phyloP scores from a whole-genome alignment of 345 rosid species.

The Isatis tinctoria region DNA sequence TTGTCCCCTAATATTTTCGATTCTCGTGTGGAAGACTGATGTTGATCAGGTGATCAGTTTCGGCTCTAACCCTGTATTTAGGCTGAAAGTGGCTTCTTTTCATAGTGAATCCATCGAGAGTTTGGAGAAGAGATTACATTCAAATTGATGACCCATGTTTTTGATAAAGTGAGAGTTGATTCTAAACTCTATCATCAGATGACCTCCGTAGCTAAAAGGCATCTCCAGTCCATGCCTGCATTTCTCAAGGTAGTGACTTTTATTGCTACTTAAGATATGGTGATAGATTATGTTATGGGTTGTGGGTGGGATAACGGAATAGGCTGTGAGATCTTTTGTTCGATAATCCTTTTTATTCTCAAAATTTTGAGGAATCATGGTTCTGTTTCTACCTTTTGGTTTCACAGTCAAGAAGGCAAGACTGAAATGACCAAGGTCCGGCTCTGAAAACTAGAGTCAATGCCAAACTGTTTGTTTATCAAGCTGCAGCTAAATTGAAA shows the following conservation, averaged over 20 bases:
- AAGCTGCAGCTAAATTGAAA: constrained; percentile 63
- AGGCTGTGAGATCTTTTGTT: too few species aligned
- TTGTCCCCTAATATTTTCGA: too few species aligned
- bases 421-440: constrained; percentile 68
- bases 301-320: too few species aligned
- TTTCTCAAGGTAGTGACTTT: constrained; percentile 85
- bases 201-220: constrained; percentile 64
- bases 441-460: constrained; percentile 57
- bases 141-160: constrained; percentile 65
- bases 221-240: constrained; percentile 78
- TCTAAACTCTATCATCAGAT: constrained; percentile 69
- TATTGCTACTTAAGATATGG: not conserved
- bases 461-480: constrained; percentile 69
- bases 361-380: too few species aligned
- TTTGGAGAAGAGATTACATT: constrained; percentile 76
- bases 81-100: constrained; percentile 45
- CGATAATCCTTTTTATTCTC: too few species aligned
- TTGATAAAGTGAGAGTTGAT: constrained; percentile 63
- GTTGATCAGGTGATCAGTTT: constrained; percentile 43
- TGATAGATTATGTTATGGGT: not conserved
- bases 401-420: constrained; percentile 73
- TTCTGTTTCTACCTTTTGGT: too few species aligned
- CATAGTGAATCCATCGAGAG: constrained; percentile 68
- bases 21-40: constrained; percentile 54
- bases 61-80: constrained; percentile 1